Evolutionary conservation across 352 stramenopile genomes (phyloP).

Genomic region (Halophytophthora batemanensis): DNA sequence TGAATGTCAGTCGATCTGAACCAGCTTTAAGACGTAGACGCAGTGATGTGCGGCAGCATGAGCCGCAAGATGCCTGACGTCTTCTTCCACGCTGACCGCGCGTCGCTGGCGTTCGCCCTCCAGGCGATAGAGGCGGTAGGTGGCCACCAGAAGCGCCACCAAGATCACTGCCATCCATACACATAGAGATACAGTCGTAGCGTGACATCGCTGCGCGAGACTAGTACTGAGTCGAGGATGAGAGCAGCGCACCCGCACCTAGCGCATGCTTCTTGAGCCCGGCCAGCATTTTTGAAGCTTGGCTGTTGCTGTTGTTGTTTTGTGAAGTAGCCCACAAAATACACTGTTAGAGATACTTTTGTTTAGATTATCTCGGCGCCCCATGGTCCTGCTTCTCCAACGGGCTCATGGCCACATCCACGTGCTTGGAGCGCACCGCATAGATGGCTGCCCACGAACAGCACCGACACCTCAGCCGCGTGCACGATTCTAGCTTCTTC

Average conservation of each 20-base stretch:
- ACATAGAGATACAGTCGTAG: background rate
- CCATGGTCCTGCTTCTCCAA: too few relatives aligned
- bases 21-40: slow-evolving; percentile 4
- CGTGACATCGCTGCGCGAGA: background rate
- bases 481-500: slow-evolving; percentile 15
- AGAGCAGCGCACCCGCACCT: slow-evolving; percentile 10
- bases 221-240: background rate
- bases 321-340: background rate
- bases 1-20: slow-evolving; percentile 1
- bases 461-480: slow-evolving; percentile 1
- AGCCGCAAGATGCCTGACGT: slow-evolving; percentile 27
- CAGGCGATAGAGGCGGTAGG: slow-evolving; percentile 57
- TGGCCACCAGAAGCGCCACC: slow-evolving; percentile 51
- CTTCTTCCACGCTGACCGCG: slow-evolving; percentile 29
- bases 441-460: too few relatives aligned
- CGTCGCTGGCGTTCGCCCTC: slow-evolving; percentile 37
- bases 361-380: too few relatives aligned
- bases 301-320: background rate
- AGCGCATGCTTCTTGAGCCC: slow-evolving; percentile 38
- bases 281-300: slow-evolving; percentile 15
- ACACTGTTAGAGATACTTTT: background rate
- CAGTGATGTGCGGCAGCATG: too few relatives aligned
- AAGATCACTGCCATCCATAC: slow-evolving; percentile 41
- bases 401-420: too few relatives aligned
- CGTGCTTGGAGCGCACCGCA: too few relatives aligned